These are phyloP conservation scores for Elongisporangium anandrum DNA, from an alignment of 352 stramenopile genomes.

Conservation along the genomic window DNA sequence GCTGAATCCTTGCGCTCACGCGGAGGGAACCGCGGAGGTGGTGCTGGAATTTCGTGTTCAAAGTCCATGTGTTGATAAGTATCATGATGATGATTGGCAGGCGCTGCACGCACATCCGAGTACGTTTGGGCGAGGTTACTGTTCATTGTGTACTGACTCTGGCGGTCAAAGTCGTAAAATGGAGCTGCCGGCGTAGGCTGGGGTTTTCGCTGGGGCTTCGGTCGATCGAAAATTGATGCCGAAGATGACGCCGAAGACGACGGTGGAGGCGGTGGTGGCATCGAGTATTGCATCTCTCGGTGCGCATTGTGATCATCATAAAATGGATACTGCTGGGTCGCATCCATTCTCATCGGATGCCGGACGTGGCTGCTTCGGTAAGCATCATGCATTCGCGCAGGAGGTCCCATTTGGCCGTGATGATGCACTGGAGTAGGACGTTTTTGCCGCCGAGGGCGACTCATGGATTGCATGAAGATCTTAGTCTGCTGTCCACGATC, in stretches of 20 bases:
- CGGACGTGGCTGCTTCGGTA: constrained; percentile 26
- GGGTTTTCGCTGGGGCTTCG: constrained; percentile 10
- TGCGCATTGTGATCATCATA: constrained; percentile 26
- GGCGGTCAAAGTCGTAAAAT: constrained; percentile 9
- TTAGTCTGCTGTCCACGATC: constrained; percentile 23
- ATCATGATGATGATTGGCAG: not conserved
- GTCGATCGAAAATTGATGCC: constrained; percentile 65
- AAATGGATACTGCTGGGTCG: constrained; percentile 7
- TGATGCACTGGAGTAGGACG: not conserved
- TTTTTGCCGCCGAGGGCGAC: constrained; percentile 17
- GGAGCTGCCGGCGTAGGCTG: constrained; percentile 3
- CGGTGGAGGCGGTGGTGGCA: constrained; percentile 17
- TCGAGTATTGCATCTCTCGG: constrained; percentile 25
- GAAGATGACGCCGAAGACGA: constrained; percentile 12
- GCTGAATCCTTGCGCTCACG: constrained; percentile 29
- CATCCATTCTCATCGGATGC: constrained; percentile 25
- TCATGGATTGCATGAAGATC: constrained; percentile 77
- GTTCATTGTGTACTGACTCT: constrained; percentile 3
- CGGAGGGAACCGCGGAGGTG: not conserved
- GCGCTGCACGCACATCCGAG: not conserved
- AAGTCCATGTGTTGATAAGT: not conserved
- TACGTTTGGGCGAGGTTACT: constrained; percentile 1
- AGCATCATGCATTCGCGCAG: constrained; percentile 13
- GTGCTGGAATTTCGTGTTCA: not conserved
- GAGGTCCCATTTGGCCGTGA: constrained; percentile 18